Percentiles rank a stretch among this genome's conserved stretches.
These are phyloP conservation scores for Pseudogymnoascus sp. DNA, from an alignment of 2,329 filamentous ascomycete species.

Conservation along the genomic window DNA sequence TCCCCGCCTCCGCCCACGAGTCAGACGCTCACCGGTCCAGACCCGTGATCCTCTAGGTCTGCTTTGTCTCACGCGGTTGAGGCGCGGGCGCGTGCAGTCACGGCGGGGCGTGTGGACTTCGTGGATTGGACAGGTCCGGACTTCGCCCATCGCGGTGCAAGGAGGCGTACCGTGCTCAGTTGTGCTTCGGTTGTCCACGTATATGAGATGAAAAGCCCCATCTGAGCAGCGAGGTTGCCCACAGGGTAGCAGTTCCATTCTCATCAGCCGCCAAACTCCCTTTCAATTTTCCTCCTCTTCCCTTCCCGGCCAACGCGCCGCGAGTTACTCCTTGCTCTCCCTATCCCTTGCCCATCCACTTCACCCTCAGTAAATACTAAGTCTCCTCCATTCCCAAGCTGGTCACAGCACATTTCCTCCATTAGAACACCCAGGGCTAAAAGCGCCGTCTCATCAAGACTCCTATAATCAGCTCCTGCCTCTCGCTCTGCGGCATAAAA, in stretches of 20 bases:
- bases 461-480: constrained; percentile 37
- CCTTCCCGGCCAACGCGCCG: background rate
- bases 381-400: constrained; percentile 57
- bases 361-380: constrained; percentile 59
- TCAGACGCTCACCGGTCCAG: background rate
- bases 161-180: background rate
- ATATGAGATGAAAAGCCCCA: background rate
- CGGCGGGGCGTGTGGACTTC: background rate
- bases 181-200: background rate
- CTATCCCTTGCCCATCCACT: background rate
- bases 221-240: background rate
- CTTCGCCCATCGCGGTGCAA: background rate
- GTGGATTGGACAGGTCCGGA: background rate
- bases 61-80: background rate
- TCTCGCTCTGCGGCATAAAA: constrained; percentile 43
- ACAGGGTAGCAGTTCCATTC: background rate
- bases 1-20: background rate
- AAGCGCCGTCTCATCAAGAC: constrained; percentile 71
- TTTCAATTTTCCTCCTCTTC: constrained; percentile 1
- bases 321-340: background rate
- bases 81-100: background rate
- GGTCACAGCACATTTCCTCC: constrained; percentile 57
- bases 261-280: background rate
- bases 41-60: background rate
- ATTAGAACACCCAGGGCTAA: constrained; percentile 66